Conservation (phyloP, 2,329 filamentous ascomycete genomes). For the Penicillium concentricum region DNA sequence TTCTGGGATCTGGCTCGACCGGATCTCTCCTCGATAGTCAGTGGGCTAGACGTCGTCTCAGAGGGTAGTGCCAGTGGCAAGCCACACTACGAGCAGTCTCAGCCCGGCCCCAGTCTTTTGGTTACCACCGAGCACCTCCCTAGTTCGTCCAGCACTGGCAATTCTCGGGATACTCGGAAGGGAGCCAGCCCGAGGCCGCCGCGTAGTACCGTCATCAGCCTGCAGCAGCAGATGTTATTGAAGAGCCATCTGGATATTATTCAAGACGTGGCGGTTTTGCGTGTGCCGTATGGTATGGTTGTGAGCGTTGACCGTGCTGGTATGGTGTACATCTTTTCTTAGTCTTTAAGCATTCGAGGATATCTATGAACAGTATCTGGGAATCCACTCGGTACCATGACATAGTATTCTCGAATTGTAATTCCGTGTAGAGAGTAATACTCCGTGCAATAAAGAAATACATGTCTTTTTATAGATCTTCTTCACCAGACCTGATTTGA, state of each 20-base stretch:
- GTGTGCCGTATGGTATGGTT: constrained; percentile 89
- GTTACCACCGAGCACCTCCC: constrained; percentile 65
- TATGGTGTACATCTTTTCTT: constrained; percentile 78
- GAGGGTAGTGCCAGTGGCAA: constrained; percentile 46
- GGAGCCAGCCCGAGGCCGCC: constrained; percentile 53
- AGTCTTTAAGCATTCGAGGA: background rate
- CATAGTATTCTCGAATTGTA: background rate
- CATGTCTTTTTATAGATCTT: background rate
- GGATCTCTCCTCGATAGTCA: constrained; percentile 77
- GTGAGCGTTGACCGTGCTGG: constrained; percentile 86
- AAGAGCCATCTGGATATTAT: constrained; percentile 85
- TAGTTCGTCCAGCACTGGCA: constrained; percentile 34
- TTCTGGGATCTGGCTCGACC: constrained; percentile 87
- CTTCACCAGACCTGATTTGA: background rate
- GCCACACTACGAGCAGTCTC: constrained; percentile 68
- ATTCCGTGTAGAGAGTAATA: background rate
- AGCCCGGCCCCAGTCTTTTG: constrained; percentile 62
- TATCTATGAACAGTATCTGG: background rate
- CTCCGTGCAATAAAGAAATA: too few species aligned
- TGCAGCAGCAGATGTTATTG: constrained; percentile 82
- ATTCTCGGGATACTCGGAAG: constrained; percentile 31
- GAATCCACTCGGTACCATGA: background rate
- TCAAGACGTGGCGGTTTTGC: constrained; percentile 81
- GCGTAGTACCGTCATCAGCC: constrained; percentile 78
- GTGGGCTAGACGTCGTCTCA: constrained; percentile 70